Evolutionary conservation across 768 basidiomycete species (phyloP), one percentile per base, ranked within the genome.

Genomic region (Mycena polygramma): DNA sequence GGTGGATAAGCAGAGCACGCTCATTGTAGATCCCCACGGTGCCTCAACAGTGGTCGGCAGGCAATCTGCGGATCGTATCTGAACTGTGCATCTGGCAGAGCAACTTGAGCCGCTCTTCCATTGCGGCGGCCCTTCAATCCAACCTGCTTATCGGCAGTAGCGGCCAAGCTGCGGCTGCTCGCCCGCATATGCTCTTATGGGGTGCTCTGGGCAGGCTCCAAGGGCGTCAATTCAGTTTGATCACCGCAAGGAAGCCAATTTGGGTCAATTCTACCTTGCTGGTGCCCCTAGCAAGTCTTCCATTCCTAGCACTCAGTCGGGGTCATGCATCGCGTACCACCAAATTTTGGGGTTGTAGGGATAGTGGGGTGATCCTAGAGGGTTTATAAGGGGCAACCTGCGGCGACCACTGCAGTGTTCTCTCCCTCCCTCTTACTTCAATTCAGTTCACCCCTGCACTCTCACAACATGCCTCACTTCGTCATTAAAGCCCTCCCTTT

Each of bases 401-500:
- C 20, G n/a, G 1, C 6, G 17, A 24, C 11, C 10, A 15, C 22
- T 1, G 13, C 10, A 8, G 7, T n/a, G 7, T 14, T 14, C 7
- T 51, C 30, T 62, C 49, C 10, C 46, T 7, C 45, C 54, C 36
- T 48, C 14, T 24, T n/a, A 13, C 22, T 26, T n/a, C n/a, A n/a
- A 45, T 13, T 11, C 35, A 60, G 41, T 22, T 22, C 30, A 51
- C 49, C 6, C 22, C 20, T 49, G 35, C 37, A 59, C 41, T 37
- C 52, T 30, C 30, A 30, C 30, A 30, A 30, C 3, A 86, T 87
- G 84, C 79, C 86, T 51, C 77, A 74, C 73, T 63, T 76, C 52
- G 68, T 83, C 24, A 74, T 83, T 70, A 80, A 77, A 54, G 78
- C 83, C 8, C 61, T 88, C 54, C 86, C 85, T 36, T 88, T 90